Percentiles rank a stretch among this genome's conserved stretches.
Evolutionary conservation across 371 early-diverging fungal species (phyloP).

Genomic region (Zancudomyces culisetae): DNA sequence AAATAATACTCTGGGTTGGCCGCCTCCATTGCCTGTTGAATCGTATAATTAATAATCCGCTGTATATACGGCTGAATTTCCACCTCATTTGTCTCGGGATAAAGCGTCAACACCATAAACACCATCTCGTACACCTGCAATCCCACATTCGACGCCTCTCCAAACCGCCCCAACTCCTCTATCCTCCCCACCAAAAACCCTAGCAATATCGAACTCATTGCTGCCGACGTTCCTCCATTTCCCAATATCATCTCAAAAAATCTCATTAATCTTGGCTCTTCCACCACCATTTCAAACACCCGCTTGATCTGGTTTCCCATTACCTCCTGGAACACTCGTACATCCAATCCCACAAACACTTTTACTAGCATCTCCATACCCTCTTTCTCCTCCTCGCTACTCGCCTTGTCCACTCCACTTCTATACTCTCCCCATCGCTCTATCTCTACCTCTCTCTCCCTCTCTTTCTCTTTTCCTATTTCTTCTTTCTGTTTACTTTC

Average conservation of each 20-base stretch:
- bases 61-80: constrained; percentile 79
- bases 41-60: constrained; percentile 69
- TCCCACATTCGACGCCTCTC: constrained; percentile 55
- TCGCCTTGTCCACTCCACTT: constrained; percentile 17
- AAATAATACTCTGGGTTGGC: constrained; percentile 83
- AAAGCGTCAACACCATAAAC: constrained; percentile 82
- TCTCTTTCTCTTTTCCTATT: neutral
- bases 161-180: constrained; percentile 61
- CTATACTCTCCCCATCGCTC: constrained; percentile 12
- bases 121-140: constrained; percentile 80
- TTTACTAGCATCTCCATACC: constrained; percentile 77
- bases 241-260: constrained; percentile 81
- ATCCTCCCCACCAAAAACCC: constrained; percentile 30
- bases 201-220: constrained; percentile 23
- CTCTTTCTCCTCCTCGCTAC: constrained; percentile 36
- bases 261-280: constrained; percentile 58
- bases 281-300: constrained; percentile 63
- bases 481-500: neutral
- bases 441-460: neutral
- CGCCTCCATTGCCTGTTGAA: constrained; percentile 64
- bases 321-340: constrained; percentile 86
- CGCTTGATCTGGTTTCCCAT: constrained; percentile 72
- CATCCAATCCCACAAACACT: constrained; percentile 71
- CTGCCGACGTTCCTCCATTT: constrained; percentile 34
- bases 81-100: constrained; percentile 79